These are phyloP conservation scores for Rhytidhysteron rufulum DNA, from an alignment of 2,329 filamentous ascomycete genomes.

Conservation along the genomic window DNA sequence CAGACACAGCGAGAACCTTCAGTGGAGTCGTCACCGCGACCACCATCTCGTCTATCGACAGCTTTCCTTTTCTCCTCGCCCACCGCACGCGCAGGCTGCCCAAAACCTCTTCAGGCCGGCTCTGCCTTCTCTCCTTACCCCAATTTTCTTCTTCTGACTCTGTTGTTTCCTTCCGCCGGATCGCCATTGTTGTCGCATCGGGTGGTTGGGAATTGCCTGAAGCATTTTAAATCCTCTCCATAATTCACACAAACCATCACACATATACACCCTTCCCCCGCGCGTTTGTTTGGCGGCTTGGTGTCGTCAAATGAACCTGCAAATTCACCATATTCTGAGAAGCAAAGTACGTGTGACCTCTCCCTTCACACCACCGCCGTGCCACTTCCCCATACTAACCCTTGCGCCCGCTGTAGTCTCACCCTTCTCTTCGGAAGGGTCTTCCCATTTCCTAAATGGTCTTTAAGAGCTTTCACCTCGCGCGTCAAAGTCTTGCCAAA, in stretches of 20 bases:
- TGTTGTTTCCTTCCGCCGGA: constrained; percentile 2
- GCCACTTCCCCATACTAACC: constrained; percentile 17
- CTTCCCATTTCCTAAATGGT: constrained; percentile 79
- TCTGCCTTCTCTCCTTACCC: constrained; percentile 13
- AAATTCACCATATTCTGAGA: constrained; percentile 58
- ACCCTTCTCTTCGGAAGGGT: constrained; percentile 58
- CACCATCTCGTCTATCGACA: neutral
- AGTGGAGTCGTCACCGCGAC: constrained; percentile 6
- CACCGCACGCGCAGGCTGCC: constrained; percentile 13
- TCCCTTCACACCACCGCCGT: constrained; percentile 10
- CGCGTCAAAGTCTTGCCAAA: constrained; percentile 96
- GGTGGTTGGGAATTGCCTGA: too few relatives aligned
- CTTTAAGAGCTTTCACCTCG: constrained; percentile 72
- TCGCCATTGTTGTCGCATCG: too few relatives aligned
- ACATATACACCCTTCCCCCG: constrained; percentile 48
- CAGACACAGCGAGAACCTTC: constrained; percentile 4
- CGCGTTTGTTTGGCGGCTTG: constrained; percentile 87
- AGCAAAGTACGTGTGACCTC: constrained; percentile 52
- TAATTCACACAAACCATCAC: too few relatives aligned
- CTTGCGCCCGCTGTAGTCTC: constrained; percentile 32
- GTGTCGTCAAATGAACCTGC: constrained; percentile 99
- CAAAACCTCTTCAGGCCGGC: constrained; percentile 25
- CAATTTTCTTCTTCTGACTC: neutral
- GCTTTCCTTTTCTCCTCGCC: constrained; percentile 18
- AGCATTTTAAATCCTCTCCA: too few relatives aligned